Percentiles rank a stretch among this genome's conserved stretches.
Conservation (phyloP, 2,329 filamentous ascomycete species). For the Ophiostoma triangulosporum region DNA sequence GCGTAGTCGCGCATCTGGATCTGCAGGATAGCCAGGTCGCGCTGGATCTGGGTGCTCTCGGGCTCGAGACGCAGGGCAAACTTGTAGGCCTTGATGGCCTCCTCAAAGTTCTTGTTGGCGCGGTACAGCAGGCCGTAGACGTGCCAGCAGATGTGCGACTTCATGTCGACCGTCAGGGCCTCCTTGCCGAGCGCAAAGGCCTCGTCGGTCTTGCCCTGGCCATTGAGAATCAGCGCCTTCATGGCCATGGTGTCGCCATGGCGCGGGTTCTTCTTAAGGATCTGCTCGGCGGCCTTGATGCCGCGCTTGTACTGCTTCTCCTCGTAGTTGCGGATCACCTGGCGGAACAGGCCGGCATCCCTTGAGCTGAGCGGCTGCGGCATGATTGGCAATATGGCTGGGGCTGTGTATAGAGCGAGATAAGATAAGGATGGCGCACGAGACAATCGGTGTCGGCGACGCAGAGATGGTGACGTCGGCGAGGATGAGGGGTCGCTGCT, state of each 20-base stretch:
- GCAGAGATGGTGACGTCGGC: background rate
- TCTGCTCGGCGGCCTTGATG: conserved; percentile 90
- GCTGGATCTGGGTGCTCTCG: conserved; percentile 85
- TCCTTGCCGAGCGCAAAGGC: conserved; percentile 88
- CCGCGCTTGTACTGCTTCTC: conserved; percentile 95
- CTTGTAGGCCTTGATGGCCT: conserved; percentile 98
- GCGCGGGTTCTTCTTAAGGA: conserved; percentile 84
- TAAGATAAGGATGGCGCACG: background rate
- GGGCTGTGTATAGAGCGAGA: background rate
- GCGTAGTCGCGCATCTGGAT: conserved; percentile 93
- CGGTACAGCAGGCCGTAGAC: conserved; percentile 93
- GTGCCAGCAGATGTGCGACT: conserved; percentile 98
- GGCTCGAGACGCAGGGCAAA: conserved; percentile 87
- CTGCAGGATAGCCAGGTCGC: conserved; percentile 85
- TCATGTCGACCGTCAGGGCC: conserved; percentile 92
- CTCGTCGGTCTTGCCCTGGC: conserved; percentile 82
- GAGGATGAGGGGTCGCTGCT: background rate
- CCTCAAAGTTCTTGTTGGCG: conserved; percentile 92
- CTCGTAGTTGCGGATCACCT: conserved; percentile 92
- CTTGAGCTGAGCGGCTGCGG: conserved; percentile 68
- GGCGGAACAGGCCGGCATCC: conserved; percentile 86
- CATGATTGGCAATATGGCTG: conserved; percentile 35
- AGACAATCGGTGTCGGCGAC: conserved; percentile 1
- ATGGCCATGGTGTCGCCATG: conserved; percentile 98
- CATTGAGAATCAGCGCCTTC: conserved; percentile 95